phyloP scores from a whole-genome alignment of 257 asterid genomes.

The Salvia hispanica region DNA sequence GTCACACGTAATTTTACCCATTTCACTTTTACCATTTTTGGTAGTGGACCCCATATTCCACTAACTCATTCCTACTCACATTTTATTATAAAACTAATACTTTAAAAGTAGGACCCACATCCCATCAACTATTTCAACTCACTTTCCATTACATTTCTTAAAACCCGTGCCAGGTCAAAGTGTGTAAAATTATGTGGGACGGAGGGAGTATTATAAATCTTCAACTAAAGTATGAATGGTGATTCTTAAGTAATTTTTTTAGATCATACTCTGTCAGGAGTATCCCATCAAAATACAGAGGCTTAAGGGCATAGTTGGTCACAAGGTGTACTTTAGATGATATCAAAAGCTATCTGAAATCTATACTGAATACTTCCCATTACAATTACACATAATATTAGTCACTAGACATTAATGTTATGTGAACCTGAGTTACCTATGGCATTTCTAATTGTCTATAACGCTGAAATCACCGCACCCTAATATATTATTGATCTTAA shows the following conservation, averaged over 20 bases:
- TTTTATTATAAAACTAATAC: too few species aligned
- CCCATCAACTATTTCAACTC: too few species aligned
- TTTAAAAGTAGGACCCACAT: too few species aligned
- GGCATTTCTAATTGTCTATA: background rate
- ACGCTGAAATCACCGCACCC: background rate
- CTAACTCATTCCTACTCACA: too few species aligned
- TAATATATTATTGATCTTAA: background rate
- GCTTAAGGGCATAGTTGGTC: background rate
- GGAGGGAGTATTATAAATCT: background rate
- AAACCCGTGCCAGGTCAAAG: too few species aligned
- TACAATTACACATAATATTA: background rate
- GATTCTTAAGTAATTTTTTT: background rate
- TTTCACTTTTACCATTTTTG: too few species aligned
- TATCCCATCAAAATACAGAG: background rate
- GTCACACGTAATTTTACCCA: too few species aligned
- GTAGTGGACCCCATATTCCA: too few species aligned
- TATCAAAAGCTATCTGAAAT: background rate
- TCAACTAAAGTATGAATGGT: slow-evolving; percentile 6
- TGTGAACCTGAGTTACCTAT: background rate
- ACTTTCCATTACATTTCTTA: too few species aligned
- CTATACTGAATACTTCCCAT: background rate
- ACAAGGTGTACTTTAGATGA: background rate
- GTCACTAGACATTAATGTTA: background rate
- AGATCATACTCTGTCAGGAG: background rate
- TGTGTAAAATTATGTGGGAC: too few species aligned